Evolutionary conservation across 352 stramenopile species (phyloP).

Genomic region (Phytophthora pini): DNA sequence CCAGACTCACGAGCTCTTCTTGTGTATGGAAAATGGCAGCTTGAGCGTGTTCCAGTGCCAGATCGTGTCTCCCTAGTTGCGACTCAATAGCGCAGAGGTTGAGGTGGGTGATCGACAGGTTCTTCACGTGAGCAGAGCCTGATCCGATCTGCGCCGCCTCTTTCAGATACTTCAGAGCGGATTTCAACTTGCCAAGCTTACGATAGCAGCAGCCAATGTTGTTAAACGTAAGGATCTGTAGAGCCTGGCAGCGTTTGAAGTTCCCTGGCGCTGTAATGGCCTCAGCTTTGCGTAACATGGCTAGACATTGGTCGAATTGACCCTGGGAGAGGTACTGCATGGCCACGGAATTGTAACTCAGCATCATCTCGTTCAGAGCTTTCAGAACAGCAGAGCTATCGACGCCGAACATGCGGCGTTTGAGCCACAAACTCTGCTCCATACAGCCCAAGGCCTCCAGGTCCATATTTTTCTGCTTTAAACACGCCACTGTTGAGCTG

Average conservation of each 20-base stretch:
- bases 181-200: constrained; percentile 76
- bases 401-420: constrained; percentile 78
- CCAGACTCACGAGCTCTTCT: constrained; percentile 74
- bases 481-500: constrained; percentile 64
- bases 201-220: constrained; percentile 86
- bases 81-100: constrained; percentile 87
- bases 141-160: constrained; percentile 73
- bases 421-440: constrained; percentile 79
- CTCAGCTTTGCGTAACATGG: constrained; percentile 76
- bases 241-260: constrained; percentile 66
- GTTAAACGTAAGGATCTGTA: constrained; percentile 86
- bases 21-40: constrained; percentile 84
- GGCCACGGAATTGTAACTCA: constrained; percentile 80
- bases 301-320: constrained; percentile 72
- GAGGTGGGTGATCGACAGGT: constrained; percentile 82
- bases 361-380: constrained; percentile 66
- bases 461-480: constrained; percentile 81
- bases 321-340: constrained; percentile 67
- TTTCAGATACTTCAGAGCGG: constrained; percentile 77
- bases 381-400: constrained; percentile 61
- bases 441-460: constrained; percentile 75
- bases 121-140: constrained; percentile 61
- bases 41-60: constrained; percentile 78
- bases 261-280: constrained; percentile 71
- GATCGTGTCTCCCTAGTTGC: constrained; percentile 72